Conservation (phyloP, 495 filamentous ascomycete genomes). For the Talaromyces liani region DNA sequence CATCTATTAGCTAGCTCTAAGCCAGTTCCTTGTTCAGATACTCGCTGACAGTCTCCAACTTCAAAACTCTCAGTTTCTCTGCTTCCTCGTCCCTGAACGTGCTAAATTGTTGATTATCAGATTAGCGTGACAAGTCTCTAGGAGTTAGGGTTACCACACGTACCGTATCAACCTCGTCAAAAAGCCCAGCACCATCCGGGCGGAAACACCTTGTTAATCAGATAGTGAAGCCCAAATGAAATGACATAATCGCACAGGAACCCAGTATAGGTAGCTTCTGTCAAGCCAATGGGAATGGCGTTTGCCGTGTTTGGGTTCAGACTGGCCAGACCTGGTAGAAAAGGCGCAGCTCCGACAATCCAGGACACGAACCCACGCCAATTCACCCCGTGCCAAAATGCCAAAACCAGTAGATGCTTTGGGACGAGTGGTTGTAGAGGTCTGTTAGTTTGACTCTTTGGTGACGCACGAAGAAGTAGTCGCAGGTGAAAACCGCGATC, state of each 20-base stretch:
- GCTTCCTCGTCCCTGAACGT: not conserved
- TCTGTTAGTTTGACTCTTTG: conserved; percentile 25
- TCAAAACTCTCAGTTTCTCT: not conserved
- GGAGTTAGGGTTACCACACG: not conserved
- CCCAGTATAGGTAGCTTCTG: conserved; percentile 26
- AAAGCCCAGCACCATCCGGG: conserved; percentile 11
- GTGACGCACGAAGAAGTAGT: conserved; percentile 28
- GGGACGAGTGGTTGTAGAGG: conserved; percentile 14
- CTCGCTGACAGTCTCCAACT: too few relatives aligned
- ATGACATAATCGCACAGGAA: conserved; percentile 33
- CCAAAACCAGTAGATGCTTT: conserved; percentile 11
- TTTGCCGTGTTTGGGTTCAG: conserved; percentile 1
- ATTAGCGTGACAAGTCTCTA: too few relatives aligned
- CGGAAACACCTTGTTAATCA: conserved; percentile 28
- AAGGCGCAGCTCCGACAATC: conserved; percentile 29
- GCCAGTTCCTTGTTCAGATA: too few relatives aligned
- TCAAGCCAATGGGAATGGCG: conserved; percentile 13
- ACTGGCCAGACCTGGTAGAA: conserved; percentile 30
- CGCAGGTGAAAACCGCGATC: conserved; percentile 26
- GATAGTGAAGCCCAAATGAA: conserved; percentile 24
- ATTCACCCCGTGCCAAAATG: conserved; percentile 23
- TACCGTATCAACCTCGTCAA: not conserved
- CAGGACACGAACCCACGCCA: conserved; percentile 36
- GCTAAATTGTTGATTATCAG: not conserved
- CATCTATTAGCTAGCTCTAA: too few relatives aligned